Evolutionary conservation across 139 green algal species (phyloP).

Genomic region (Asterochloris sp.): DNA sequence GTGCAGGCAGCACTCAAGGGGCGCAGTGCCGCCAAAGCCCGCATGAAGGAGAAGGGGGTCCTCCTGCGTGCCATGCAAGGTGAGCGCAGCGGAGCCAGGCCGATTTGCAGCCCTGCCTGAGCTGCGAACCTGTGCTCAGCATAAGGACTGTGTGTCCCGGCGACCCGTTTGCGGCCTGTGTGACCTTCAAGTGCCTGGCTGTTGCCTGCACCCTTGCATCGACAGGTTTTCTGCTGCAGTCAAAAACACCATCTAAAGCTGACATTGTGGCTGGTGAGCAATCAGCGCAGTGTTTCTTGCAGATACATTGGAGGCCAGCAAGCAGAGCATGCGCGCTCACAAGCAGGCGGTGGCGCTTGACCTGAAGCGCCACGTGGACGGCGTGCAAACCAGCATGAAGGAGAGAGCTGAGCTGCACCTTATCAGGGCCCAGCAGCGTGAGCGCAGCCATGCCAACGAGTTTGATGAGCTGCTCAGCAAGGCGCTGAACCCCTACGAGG

Average conservation of each 20-base stretch:
- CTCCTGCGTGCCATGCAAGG: not conserved
- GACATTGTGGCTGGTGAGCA: no score
- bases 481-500: constrained; percentile 56
- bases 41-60: constrained; percentile 6
- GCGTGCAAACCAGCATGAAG: constrained; percentile 9
- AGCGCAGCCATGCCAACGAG: constrained; percentile 24
- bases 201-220: no score
- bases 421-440: constrained; percentile 17
- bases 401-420: constrained; percentile 13
- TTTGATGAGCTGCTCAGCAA: constrained; percentile 25
- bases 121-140: no score
- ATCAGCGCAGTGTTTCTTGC: no score
- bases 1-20: constrained; percentile 1
- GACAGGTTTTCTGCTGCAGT: no score
- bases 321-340: no score
- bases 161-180: no score
- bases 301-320: no score
- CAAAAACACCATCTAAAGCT: no score
- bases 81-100: not conserved
- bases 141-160: no score
- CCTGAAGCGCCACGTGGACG: constrained; percentile 14
- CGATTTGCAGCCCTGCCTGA: no score
- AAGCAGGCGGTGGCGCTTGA: not conserved
- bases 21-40: not conserved
- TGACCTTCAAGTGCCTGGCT: no score